These are phyloP conservation scores for Sporobolomyces pararoseus DNA, from an alignment of 768 basidiomycete species.

Conservation along the genomic window DNA sequence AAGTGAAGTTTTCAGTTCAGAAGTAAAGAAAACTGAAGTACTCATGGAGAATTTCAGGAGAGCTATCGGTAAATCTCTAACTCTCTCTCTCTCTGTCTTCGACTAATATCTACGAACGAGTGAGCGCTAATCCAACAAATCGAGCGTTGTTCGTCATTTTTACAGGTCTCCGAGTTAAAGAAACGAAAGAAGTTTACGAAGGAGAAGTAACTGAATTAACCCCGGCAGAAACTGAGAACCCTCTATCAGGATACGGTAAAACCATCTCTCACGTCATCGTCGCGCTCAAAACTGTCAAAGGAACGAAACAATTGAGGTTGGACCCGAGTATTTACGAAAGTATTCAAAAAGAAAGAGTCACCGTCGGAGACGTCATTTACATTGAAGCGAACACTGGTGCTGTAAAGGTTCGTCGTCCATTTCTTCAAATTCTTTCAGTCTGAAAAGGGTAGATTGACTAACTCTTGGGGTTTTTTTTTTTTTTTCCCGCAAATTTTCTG, in stretches of 20 bases:
- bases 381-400: conserved; percentile 90
- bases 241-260: conserved; percentile 94
- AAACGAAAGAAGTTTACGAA: conserved; percentile 98
- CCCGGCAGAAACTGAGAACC: conserved; percentile 94
- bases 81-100: not conserved
- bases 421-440: not conserved
- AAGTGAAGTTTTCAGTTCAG: conserved; percentile 89
- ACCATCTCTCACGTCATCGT: conserved; percentile 97
- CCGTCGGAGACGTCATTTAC: conserved; percentile 94
- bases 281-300: conserved; percentile 87
- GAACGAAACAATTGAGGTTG: conserved; percentile 87
- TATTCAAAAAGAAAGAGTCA: conserved; percentile 93
- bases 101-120: too few species aligned
- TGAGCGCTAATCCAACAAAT: too few species aligned
- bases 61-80: conserved; percentile 73
- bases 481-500: not conserved
- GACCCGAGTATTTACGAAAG: conserved; percentile 96
- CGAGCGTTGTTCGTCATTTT: too few species aligned
- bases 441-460: too few species aligned
- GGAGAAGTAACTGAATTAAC: conserved; percentile 97
- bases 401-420: conserved; percentile 67
- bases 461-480: not conserved
- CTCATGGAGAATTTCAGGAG: conserved; percentile 88
- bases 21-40: conserved; percentile 99
- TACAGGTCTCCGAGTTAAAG: conserved; percentile 90